Conservation (phyloP, 2,329 filamentous ascomycete species). For the Fusarium chuoi region DNA sequence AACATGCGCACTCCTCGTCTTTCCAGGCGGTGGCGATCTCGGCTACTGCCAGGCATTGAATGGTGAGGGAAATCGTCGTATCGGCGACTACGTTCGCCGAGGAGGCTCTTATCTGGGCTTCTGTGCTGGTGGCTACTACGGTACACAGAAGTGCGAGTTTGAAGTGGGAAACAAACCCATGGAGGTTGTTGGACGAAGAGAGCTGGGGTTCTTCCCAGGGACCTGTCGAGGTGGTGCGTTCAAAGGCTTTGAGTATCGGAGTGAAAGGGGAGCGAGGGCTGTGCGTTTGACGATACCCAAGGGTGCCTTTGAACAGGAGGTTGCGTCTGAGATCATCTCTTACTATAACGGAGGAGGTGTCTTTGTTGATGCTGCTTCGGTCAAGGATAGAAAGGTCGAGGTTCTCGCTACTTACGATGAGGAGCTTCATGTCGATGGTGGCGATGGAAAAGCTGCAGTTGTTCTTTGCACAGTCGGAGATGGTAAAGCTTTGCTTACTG, state of each 20-base stretch:
- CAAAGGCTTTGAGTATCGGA: slow-evolving; percentile 88
- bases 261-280: slow-evolving; percentile 83
- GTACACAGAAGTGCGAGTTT: slow-evolving; percentile 83
- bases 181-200: slow-evolving; percentile 86
- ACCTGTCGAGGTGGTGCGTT: slow-evolving; percentile 88
- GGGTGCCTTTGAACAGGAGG: slow-evolving; percentile 63
- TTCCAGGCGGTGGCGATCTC: slow-evolving; percentile 94
- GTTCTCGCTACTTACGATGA: slow-evolving; percentile 84
- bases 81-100: slow-evolving; percentile 83
- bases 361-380: slow-evolving; percentile 81
- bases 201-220: slow-evolving; percentile 89
- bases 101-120: slow-evolving; percentile 91
- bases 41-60: slow-evolving; percentile 91
- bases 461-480: slow-evolving; percentile 86
- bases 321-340: slow-evolving; percentile 72
- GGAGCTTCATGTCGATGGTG: slow-evolving; percentile 79
- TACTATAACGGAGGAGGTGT: slow-evolving; percentile 97
- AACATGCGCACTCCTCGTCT: slow-evolving; percentile 87
- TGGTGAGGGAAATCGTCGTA: slow-evolving; percentile 85
- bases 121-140: slow-evolving; percentile 96
- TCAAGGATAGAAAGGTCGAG: slow-evolving; percentile 74
- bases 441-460: slow-evolving; percentile 78
- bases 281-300: slow-evolving; percentile 73
- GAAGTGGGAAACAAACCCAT: slow-evolving; percentile 82
- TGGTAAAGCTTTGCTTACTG: slow-evolving; percentile 82